phyloP scores from a whole-genome alignment of 1,284 basidiomycete genomes.

The Crepidotus sp. region DNA sequence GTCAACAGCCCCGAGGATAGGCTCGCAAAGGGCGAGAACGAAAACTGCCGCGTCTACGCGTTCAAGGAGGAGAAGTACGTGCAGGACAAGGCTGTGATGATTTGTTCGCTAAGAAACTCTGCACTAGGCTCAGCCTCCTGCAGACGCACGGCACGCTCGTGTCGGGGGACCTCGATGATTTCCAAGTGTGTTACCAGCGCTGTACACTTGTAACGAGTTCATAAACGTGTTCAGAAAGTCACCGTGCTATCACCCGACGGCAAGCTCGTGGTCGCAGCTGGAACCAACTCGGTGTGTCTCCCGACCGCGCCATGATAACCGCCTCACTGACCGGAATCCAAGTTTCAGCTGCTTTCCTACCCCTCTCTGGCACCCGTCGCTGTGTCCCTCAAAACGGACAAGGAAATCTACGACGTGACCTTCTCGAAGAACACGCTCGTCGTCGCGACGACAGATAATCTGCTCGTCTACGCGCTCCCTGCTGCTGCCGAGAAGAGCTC shows the following conservation, averaged over 20 bases:
- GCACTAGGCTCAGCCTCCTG: slow-evolving; percentile 43
- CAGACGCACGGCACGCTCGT: slow-evolving; percentile 55
- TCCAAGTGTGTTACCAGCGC: slow-evolving; percentile 50
- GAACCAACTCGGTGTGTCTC: slow-evolving; percentile 50
- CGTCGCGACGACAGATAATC: slow-evolving; percentile 51
- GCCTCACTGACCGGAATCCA: slow-evolving; percentile 12
- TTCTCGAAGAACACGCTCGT: slow-evolving; percentile 55
- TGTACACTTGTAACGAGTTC: background rate
- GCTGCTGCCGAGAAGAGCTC: slow-evolving; percentile 15
- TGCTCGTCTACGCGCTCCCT: slow-evolving; percentile 52
- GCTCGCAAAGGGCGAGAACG: slow-evolving; percentile 59
- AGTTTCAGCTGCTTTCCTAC: slow-evolving; percentile 66
- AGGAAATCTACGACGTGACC: slow-evolving; percentile 69
- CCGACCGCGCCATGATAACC: background rate
- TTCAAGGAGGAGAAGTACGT: slow-evolving; percentile 54
- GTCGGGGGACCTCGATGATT: slow-evolving; percentile 60
- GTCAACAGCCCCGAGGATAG: slow-evolving; percentile 69
- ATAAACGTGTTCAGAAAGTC: slow-evolving; percentile 50
- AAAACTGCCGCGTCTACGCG: slow-evolving; percentile 72
- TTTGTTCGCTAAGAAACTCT: slow-evolving; percentile 1
- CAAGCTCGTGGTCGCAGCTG: slow-evolving; percentile 51
- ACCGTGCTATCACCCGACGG: slow-evolving; percentile 64
- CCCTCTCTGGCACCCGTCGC: slow-evolving; percentile 50
- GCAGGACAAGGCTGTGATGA: background rate
- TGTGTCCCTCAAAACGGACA: slow-evolving; percentile 43